These are phyloP conservation scores for Phaeomoniella chlamydospora DNA, from an alignment of 2,329 filamentous ascomycete genomes.

Conservation along the genomic window DNA sequence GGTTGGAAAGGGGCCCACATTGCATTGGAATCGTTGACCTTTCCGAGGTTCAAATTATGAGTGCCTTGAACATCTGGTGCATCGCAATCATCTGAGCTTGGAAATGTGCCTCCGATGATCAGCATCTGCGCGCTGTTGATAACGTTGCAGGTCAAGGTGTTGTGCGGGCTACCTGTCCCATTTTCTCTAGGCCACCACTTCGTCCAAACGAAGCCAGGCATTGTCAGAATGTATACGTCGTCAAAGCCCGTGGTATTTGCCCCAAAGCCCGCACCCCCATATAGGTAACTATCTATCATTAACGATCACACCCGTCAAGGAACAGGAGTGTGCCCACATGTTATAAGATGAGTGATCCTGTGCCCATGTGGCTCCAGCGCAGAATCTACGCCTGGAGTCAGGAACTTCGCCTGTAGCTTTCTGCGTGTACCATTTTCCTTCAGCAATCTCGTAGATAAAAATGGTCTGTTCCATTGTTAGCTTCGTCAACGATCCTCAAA, in stretches of 20 bases:
- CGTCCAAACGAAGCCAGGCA: slow-evolving; percentile 9
- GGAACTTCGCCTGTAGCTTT: slow-evolving; percentile 6
- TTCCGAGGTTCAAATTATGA: slow-evolving; percentile 6
- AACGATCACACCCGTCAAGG: no score
- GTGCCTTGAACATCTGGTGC: slow-evolving; percentile 3
- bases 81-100: slow-evolving; percentile 5
- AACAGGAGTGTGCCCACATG: no score
- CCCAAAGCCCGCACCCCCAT: slow-evolving; percentile 5
- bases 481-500: neutral
- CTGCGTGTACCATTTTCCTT: slow-evolving; percentile 6
- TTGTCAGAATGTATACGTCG: slow-evolving; percentile 8
- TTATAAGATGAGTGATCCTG: slow-evolving; percentile 48
- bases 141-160: slow-evolving; percentile 17
- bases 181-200: slow-evolving; percentile 4
- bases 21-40: slow-evolving; percentile 3
- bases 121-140: slow-evolving; percentile 26
- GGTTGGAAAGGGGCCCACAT: slow-evolving; percentile 6
- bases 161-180: slow-evolving; percentile 3
- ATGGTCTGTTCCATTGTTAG: neutral
- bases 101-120: slow-evolving; percentile 18
- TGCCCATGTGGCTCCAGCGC: slow-evolving; percentile 43
- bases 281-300: slow-evolving; percentile 4
- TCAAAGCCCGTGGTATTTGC: slow-evolving; percentile 5
- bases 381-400: slow-evolving; percentile 5
- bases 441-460: slow-evolving; percentile 3